A percentile compares a stretch with the other conserved stretches of the same genome.
phyloP scores from a whole-genome alignment of 179 eudicot genomes.

The Amaranthus tricolor region DNA sequence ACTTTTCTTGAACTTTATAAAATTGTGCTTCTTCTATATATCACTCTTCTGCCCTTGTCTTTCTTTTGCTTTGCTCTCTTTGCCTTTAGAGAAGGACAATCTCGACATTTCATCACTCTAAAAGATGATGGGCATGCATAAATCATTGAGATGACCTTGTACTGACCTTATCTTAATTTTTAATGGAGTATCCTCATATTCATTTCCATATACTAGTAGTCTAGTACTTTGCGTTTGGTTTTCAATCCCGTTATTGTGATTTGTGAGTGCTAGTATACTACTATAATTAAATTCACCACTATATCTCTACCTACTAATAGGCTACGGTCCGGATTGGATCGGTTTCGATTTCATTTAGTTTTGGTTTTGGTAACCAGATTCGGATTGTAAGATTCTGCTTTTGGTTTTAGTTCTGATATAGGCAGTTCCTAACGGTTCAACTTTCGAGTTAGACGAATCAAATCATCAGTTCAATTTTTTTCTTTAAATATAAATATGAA shows the following conservation, averaged over 20 bases:
- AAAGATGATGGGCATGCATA: constrained; percentile 5
- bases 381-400: too few relatives aligned
- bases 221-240: neutral
- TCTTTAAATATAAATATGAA: too few relatives aligned
- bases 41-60: neutral
- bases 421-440: too few relatives aligned
- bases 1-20: neutral
- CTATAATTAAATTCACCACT: neutral
- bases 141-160: constrained; percentile 23
- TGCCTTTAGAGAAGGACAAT: neutral
- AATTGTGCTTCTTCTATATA: constrained; percentile 3
- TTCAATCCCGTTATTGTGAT: neutral
- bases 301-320: too few relatives aligned
- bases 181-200: neutral
- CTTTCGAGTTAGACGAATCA: too few relatives aligned
- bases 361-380: too few relatives aligned
- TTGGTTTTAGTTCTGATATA: too few relatives aligned
- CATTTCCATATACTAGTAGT: neutral
- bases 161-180: constrained; percentile 8
- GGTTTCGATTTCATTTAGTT: too few relatives aligned
- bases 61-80: too few relatives aligned
- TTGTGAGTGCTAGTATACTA: neutral
- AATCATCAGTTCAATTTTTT: too few relatives aligned
- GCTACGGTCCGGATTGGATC: too few relatives aligned
- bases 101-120: neutral